Percentiles rank a stretch among this genome's conserved stretches.
These are phyloP conservation scores for Dovyalis caffra DNA, from an alignment of 345 rosid species.

Conservation along the genomic window DNA sequence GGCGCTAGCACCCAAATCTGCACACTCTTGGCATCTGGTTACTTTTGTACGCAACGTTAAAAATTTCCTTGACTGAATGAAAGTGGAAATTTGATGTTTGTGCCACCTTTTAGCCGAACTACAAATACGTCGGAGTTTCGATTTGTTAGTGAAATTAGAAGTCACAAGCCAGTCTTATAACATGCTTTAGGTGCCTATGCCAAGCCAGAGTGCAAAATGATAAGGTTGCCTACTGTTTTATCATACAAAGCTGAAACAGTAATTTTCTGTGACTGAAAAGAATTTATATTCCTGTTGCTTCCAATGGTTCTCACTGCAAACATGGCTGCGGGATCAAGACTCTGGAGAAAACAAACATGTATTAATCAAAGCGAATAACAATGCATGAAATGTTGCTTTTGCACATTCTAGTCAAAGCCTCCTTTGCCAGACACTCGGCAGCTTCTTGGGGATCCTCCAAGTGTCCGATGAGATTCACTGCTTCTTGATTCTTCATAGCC, in stretches of 20 bases:
- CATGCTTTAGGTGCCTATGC: neutral
- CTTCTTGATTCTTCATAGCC: slow-evolving; percentile 82
- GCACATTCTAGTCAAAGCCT: slow-evolving; percentile 59
- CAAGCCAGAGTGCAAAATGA: neutral
- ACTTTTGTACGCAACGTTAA: neutral
- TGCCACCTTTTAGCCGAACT: neutral
- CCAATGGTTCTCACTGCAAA: neutral
- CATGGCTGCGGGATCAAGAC: neutral
- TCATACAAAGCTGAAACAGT: neutral
- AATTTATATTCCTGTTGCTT: neutral
- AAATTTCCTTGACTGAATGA: neutral
- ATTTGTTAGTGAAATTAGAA: neutral
- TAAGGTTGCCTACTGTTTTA: neutral
- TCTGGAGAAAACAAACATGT: neutral
- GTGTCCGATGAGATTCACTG: slow-evolving; percentile 58
- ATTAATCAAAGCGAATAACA: slow-evolving; percentile 53
- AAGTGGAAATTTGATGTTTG: neutral
- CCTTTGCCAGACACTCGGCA: slow-evolving; percentile 63
- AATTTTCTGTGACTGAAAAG: neutral
- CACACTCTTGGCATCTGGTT: neutral
- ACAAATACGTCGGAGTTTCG: neutral
- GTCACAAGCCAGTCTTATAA: neutral
- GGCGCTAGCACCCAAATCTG: neutral
- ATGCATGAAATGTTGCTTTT: slow-evolving; percentile 58
- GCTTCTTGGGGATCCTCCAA: slow-evolving; percentile 67